These are phyloP conservation scores for Pseudozyma pruni DNA, from an alignment of 1,284 basidiomycete genomes.

Conservation along the genomic window DNA sequence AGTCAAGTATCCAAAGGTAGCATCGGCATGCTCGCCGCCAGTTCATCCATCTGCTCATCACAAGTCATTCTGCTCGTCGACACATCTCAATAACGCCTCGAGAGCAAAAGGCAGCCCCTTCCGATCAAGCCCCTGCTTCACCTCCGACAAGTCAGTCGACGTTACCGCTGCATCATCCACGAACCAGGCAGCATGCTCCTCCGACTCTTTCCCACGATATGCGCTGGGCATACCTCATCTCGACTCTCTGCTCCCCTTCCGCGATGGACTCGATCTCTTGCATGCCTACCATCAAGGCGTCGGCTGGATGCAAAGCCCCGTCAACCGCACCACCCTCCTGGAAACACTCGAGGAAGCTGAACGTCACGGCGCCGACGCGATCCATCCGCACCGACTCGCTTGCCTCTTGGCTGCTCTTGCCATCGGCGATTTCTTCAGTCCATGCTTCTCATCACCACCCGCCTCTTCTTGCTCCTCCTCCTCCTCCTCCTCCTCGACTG, in stretches of 20 bases:
- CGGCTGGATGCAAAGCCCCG: constrained; percentile 29
- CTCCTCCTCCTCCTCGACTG: not conserved
- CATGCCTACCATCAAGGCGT: constrained; percentile 32
- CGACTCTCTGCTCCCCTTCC: constrained; percentile 20
- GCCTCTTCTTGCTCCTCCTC: not conserved
- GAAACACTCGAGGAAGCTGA: constrained; percentile 31
- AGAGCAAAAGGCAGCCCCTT: not conserved
- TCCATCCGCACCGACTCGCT: constrained; percentile 37
- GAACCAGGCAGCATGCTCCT: not conserved
- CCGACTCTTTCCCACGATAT: constrained; percentile 23
- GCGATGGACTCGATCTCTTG: constrained; percentile 29
- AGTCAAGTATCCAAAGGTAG: constrained; percentile 5
- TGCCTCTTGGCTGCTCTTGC: constrained; percentile 35
- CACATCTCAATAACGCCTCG: too few relatives aligned
- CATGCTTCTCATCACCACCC: constrained; percentile 11
- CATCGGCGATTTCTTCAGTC: constrained; percentile 23
- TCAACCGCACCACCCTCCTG: constrained; percentile 25
- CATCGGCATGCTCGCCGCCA: constrained; percentile 1
- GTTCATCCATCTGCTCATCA: too few relatives aligned
- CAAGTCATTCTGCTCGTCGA: too few relatives aligned
- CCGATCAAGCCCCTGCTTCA: not conserved
- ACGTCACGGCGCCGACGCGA: constrained; percentile 27
- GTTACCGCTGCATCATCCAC: not conserved
- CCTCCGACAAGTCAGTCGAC: too few relatives aligned
- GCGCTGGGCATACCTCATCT: constrained; percentile 26